Conservation (phyloP, 2,329 filamentous ascomycete species). For the Pseudogymnoascus sp. region DNA sequence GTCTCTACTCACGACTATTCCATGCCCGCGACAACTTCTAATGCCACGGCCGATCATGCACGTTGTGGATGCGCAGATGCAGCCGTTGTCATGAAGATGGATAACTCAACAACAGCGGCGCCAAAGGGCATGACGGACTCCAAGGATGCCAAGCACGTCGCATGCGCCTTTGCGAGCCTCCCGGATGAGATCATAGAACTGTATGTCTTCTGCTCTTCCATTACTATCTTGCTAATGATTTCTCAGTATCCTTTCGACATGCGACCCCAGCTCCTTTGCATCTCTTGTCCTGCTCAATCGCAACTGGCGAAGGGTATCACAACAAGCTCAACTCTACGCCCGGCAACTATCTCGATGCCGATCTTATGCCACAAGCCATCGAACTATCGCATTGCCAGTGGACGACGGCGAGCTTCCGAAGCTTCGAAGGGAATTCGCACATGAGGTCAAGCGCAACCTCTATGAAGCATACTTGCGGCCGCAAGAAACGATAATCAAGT, state of each 20-base stretch:
- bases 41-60: conserved; percentile 1
- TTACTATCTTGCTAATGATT: conserved; percentile 14
- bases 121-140: neutral
- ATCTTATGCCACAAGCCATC: conserved; percentile 46
- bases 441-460: conserved; percentile 65
- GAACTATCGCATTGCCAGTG: conserved; percentile 24
- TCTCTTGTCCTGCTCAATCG: conserved; percentile 57
- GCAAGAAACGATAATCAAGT: conserved; percentile 60
- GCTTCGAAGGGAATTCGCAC: conserved; percentile 57
- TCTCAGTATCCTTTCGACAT: conserved; percentile 17
- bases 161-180: conserved; percentile 44
- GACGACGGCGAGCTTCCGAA: conserved; percentile 44
- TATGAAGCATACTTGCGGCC: conserved; percentile 70
- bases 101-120: neutral
- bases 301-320: conserved; percentile 56
- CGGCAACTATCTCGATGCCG: conserved; percentile 53
- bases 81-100: conserved; percentile 4
- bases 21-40: neutral
- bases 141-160: neutral
- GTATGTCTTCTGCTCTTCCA: conserved; percentile 36
- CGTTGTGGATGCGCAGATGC: neutral
- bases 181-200: conserved; percentile 63
- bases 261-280: conserved; percentile 50
- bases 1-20: neutral
- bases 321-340: conserved; percentile 54